phyloP scores from a whole-genome alignment of 2,329 filamentous ascomycete species.

The Aspergillus proliferans region DNA sequence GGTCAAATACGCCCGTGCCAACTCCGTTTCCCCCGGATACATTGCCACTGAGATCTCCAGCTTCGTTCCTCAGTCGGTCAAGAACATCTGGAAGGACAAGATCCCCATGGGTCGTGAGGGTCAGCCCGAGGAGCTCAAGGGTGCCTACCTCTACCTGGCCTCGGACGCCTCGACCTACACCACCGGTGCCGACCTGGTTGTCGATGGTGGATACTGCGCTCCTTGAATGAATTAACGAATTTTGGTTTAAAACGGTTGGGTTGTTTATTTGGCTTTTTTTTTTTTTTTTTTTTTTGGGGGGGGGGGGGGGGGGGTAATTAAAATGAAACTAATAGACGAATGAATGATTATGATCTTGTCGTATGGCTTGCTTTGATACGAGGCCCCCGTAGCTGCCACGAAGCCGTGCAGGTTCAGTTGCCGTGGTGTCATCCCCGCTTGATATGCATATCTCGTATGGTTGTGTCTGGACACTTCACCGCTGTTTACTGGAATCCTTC shows the following conservation, averaged over 20 bases:
- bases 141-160: constrained; percentile 73
- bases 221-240: constrained; percentile 8
- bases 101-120: constrained; percentile 75
- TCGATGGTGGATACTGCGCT: constrained; percentile 64
- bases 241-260: not conserved
- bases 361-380: not conserved
- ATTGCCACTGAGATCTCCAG: constrained; percentile 66
- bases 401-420: not conserved
- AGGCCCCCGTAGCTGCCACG: not conserved
- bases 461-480: not conserved
- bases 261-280: not conserved
- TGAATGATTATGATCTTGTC: not conserved
- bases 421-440: not conserved
- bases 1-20: constrained; percentile 67
- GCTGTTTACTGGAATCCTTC: not conserved
- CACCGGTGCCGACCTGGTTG: constrained; percentile 65
- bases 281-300: not conserved
- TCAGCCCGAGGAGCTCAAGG: constrained; percentile 68
- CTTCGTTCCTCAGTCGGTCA: constrained; percentile 60
- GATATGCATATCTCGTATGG: not conserved
- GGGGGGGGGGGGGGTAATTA: too few relatives aligned
- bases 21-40: constrained; percentile 68
- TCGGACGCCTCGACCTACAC: constrained; percentile 79
- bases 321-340: not conserved
- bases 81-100: constrained; percentile 69